Evolutionary conservation across 2,329 filamentous ascomycete genomes (phyloP).

Genomic region (Phialophora tarda): DNA sequence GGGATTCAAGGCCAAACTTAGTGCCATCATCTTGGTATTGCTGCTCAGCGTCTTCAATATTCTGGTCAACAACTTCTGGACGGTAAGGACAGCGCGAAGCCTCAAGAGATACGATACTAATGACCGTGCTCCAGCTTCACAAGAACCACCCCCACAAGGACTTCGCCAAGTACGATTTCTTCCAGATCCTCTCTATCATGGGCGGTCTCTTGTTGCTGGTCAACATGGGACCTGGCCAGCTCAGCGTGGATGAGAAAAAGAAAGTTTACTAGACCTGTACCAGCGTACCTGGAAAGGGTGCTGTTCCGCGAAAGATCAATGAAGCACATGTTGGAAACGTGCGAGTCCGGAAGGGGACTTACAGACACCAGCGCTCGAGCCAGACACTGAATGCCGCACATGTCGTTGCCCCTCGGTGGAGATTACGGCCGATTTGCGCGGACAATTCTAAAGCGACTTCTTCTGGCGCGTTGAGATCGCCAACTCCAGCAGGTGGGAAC

Average conservation of each 20-base stretch:
- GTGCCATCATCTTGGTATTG: constrained; percentile 90
- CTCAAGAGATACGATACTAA: constrained; percentile 19
- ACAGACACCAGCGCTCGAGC: not conserved
- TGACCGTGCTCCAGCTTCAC: constrained; percentile 71
- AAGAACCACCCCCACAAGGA: constrained; percentile 99
- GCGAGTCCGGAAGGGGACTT: not conserved
- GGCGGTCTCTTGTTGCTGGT: constrained; percentile 94
- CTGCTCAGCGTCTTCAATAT: constrained; percentile 97
- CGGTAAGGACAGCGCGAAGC: constrained; percentile 64
- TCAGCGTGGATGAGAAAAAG: constrained; percentile 99
- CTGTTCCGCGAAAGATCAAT: not conserved
- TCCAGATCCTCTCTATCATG: constrained; percentile 97
- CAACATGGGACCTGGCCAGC: constrained; percentile 97
- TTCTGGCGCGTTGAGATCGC: not conserved
- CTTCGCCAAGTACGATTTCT: constrained; percentile 99
- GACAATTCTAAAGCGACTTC: not conserved
- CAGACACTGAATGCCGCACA: not conserved
- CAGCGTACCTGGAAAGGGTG: not conserved
- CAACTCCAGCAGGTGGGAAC: not conserved
- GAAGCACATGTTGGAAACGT: not conserved
- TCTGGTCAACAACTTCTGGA: constrained; percentile 99
- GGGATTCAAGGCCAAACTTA: constrained; percentile 99
- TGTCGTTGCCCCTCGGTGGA: not conserved
- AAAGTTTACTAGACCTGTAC: constrained; percentile 78
- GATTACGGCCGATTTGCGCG: not conserved